phyloP scores from a whole-genome alignment of 176 grass and related monocot genomes.

The Luzula sylvatica region DNA sequence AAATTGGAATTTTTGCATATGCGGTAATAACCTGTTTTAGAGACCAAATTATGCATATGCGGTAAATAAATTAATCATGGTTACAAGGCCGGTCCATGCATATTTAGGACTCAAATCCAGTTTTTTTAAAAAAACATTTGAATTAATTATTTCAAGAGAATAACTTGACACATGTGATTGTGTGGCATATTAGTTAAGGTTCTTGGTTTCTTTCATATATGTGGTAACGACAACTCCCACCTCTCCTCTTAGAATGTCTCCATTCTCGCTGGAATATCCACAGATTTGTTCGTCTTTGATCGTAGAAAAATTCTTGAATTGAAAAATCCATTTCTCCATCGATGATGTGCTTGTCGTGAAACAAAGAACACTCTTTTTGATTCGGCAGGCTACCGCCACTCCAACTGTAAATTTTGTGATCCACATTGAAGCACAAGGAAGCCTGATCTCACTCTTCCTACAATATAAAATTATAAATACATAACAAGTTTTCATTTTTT shows the following conservation, averaged over 20 bases:
- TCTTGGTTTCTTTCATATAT: no score
- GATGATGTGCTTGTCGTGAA: slow-evolving; percentile 93
- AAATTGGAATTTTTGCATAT: no score
- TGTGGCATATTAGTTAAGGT: no score
- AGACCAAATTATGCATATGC: no score
- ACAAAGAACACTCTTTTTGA: slow-evolving; percentile 92
- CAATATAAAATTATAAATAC: slow-evolving; percentile 8
- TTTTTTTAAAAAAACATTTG: no score
- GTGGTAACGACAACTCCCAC: slow-evolving; percentile 88
- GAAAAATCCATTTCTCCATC: slow-evolving; percentile 95
- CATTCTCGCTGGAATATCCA: slow-evolving; percentile 90
- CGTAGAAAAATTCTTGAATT: slow-evolving; percentile 96
- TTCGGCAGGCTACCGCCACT: slow-evolving; percentile 80
- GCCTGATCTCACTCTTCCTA: slow-evolving; percentile 82
- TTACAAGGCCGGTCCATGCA: no score
- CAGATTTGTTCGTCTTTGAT: slow-evolving; percentile 94
- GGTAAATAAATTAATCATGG: no score
- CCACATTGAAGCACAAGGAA: slow-evolving; percentile 97
- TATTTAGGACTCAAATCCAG: no score
- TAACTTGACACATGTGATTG: no score
- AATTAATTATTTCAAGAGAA: no score
- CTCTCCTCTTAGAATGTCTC: slow-evolving; percentile 79
- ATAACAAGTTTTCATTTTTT: no score
- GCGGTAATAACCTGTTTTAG: no score
- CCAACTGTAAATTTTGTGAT: slow-evolving; percentile 89